These are phyloP conservation scores for Helianthus tuberosus DNA, from an alignment of 129 eudicot species.

Conservation along the genomic window DNA sequence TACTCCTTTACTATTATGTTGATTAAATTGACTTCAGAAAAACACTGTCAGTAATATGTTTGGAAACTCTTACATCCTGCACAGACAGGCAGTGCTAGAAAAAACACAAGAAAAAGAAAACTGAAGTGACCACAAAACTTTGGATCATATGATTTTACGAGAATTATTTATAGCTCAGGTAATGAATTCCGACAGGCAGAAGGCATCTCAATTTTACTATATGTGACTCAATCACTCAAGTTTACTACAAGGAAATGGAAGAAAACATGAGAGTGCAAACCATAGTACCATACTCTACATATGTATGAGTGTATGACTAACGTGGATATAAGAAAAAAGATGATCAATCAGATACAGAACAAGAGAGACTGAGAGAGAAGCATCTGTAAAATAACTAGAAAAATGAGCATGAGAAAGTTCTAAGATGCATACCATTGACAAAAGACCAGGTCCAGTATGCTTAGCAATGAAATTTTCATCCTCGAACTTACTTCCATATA, in stretches of 20 bases:
- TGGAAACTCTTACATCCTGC: too few species aligned
- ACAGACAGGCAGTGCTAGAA: too few species aligned
- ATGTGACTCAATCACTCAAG: not conserved
- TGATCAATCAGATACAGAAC: not conserved
- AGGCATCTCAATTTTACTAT: not conserved
- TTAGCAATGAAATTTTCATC: slow-evolving; percentile 97
- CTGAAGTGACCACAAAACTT: too few species aligned
- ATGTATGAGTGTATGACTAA: slow-evolving; percentile 12
- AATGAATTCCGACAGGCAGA: not conserved
- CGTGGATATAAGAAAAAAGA: not conserved
- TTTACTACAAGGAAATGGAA: slow-evolving; percentile 1
- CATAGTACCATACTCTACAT: slow-evolving; percentile 4
- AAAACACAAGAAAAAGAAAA: too few species aligned
- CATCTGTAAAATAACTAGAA: slow-evolving; percentile 21
- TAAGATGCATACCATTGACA: slow-evolving; percentile 76
- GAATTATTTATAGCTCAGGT: not conserved
- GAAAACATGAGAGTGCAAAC: not conserved
- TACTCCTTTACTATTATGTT: too few species aligned
- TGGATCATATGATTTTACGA: too few species aligned
- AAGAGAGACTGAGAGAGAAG: not conserved
- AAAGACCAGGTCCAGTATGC: slow-evolving; percentile 97
- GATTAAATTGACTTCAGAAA: too few species aligned
- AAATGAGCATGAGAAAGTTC: slow-evolving; percentile 14
- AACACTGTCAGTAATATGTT: too few species aligned
- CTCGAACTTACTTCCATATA: slow-evolving; percentile 94